Evolutionary conservation across 2,329 filamentous ascomycete species (phyloP).

Genomic region (Beauveria medogensis): DNA sequence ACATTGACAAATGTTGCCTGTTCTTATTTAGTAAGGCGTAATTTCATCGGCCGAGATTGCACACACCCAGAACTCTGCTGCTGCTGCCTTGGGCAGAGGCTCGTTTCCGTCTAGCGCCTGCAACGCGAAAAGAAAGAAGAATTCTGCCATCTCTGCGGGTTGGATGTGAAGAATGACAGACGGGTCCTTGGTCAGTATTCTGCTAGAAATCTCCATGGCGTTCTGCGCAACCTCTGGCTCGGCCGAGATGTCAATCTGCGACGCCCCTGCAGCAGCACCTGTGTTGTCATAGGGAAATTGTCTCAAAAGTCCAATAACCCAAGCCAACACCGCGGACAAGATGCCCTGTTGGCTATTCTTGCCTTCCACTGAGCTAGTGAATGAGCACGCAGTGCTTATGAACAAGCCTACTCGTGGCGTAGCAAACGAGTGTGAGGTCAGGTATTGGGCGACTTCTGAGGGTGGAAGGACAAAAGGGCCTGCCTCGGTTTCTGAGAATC

Average conservation of each 20-base stretch:
- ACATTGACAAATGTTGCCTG: slow-evolving; percentile 12
- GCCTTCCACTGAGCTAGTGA: slow-evolving; percentile 51
- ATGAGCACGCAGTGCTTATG: slow-evolving; percentile 63
- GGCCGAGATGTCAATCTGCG: slow-evolving; percentile 51
- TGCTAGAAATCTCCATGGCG: slow-evolving; percentile 63
- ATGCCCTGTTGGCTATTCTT: slow-evolving; percentile 37
- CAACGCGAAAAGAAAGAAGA: slow-evolving; percentile 64
- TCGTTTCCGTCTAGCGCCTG: slow-evolving; percentile 63
- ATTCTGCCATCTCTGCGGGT: slow-evolving; percentile 49
- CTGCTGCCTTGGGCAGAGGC: slow-evolving; percentile 64
- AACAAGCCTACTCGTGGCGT: slow-evolving; percentile 61
- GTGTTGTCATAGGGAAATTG: slow-evolving; percentile 33
- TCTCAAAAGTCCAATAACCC: slow-evolving; percentile 55
- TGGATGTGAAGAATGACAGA: slow-evolving; percentile 53
- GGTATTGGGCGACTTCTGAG: slow-evolving; percentile 55
- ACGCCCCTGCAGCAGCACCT: not conserved
- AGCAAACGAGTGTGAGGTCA: slow-evolving; percentile 49
- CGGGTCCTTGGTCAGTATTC: slow-evolving; percentile 53
- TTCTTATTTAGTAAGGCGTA: not conserved
- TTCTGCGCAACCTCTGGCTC: slow-evolving; percentile 68
- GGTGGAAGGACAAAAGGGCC: slow-evolving; percentile 72
- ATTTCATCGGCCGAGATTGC: not conserved
- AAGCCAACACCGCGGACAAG: slow-evolving; percentile 46
- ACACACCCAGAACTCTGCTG: slow-evolving; percentile 68
- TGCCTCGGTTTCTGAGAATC: slow-evolving; percentile 65